Conservation (phyloP, 257 asterid species). For the Gentiana macrophylla region DNA sequence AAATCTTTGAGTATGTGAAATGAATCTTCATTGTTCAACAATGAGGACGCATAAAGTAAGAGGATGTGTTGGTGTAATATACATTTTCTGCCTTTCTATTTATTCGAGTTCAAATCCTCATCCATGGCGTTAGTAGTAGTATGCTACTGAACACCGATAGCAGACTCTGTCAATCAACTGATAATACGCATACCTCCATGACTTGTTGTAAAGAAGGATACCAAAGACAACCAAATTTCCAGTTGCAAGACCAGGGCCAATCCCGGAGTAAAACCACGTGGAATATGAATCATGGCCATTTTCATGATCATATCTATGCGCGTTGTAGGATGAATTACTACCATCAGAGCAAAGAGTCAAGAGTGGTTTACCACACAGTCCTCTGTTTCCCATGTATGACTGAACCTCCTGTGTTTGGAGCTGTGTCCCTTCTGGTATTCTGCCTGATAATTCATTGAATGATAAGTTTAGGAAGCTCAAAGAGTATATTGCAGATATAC, state of each 20-base stretch:
- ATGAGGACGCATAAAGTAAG: no score
- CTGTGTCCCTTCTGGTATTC: slow-evolving; percentile 25
- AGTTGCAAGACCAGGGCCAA: slow-evolving; percentile 12
- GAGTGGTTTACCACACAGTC: slow-evolving; percentile 5
- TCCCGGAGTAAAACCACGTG: slow-evolving; percentile 3
- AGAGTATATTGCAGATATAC: slow-evolving; percentile 13
- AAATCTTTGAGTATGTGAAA: no score
- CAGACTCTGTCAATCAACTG: not conserved
- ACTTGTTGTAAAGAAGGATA: slow-evolving; percentile 6
- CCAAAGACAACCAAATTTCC: slow-evolving; percentile 13
- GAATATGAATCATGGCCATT: not conserved
- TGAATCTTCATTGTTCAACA: no score
- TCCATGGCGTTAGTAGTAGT: no score
- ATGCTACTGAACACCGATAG: not conserved
- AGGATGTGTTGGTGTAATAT: no score
- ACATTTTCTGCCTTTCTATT: no score
- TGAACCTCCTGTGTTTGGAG: slow-evolving; percentile 13
- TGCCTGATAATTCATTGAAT: slow-evolving; percentile 17
- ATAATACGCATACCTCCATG: slow-evolving; percentile 11
- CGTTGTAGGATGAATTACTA: no score
- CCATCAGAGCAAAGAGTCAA: not conserved
- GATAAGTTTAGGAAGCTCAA: slow-evolving; percentile 28
- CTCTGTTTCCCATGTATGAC: slow-evolving; percentile 3
- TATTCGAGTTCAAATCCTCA: no score
- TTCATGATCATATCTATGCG: no score